phyloP scores from a whole-genome alignment of 441 rosid genomes.

The Pelargonium australe region DNA sequence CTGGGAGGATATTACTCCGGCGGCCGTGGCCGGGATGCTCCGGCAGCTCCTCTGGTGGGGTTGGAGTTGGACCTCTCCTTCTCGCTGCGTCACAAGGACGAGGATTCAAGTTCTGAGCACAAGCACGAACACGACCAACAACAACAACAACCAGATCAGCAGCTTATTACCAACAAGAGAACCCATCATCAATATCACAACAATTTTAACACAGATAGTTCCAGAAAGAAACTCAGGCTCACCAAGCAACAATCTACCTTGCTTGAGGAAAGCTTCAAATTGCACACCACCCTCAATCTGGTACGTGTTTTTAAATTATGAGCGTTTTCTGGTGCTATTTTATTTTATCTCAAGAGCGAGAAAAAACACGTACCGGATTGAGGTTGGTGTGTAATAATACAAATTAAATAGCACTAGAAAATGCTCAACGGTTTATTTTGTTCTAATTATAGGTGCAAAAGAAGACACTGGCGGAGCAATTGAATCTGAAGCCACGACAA shows the following conservation, averaged over 20 bases:
- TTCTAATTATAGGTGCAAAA: constrained; percentile 19
- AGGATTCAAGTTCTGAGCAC: background rate
- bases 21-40: background rate
- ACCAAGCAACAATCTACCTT: constrained; percentile 33
- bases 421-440: too few species aligned
- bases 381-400: too few species aligned
- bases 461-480: constrained; percentile 34
- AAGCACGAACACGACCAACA: background rate
- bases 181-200: background rate
- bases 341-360: too few species aligned
- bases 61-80: background rate
- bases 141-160: background rate
- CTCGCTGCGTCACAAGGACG: background rate
- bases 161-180: too few species aligned
- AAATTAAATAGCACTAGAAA: too few species aligned
- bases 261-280: constrained; percentile 42
- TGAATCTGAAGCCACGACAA: constrained; percentile 45
- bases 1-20: background rate
- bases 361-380: too few species aligned
- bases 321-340: too few species aligned
- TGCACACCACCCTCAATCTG: constrained; percentile 33
- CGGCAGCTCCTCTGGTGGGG: background rate
- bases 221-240: constrained; percentile 40
- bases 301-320: constrained; percentile 17
- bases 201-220: background rate